These are phyloP conservation scores for Houttuynia cordata DNA, from an alignment of 164 flowering plant genomes.

Conservation along the genomic window DNA sequence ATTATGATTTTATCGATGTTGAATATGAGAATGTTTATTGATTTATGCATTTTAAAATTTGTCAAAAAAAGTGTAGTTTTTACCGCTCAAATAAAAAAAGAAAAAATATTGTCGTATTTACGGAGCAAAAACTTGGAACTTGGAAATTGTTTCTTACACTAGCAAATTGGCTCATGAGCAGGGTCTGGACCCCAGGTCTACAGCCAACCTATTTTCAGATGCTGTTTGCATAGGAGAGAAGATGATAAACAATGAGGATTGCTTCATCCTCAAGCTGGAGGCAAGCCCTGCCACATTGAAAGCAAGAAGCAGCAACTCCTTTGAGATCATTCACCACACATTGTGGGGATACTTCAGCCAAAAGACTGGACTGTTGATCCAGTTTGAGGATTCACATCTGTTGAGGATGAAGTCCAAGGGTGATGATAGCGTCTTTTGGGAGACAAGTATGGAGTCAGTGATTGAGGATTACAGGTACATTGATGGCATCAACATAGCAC, in stretches of 20 bases:
- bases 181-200: conserved; percentile 82
- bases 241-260: conserved; percentile 51
- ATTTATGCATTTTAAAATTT: too few relatives aligned
- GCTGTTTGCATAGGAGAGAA: conserved; percentile 77
- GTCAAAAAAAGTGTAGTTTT: too few relatives aligned
- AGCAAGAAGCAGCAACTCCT: conserved; percentile 45
- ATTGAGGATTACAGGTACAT: conserved; percentile 59
- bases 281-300: conserved; percentile 28
- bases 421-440: conserved; percentile 58
- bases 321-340: conserved; percentile 60
- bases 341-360: conserved; percentile 94
- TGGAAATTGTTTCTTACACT: too few relatives aligned
- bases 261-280: conserved; percentile 71
- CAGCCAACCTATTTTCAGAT: conserved; percentile 60
- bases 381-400: conserved; percentile 72
- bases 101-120: too few relatives aligned
- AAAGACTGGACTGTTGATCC: conserved; percentile 56
- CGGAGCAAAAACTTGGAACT: too few relatives aligned
- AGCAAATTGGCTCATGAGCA: background rate
- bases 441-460: conserved; percentile 57
- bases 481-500: conserved; percentile 71
- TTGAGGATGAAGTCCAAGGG: conserved; percentile 51
- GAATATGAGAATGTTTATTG: too few relatives aligned
- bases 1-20: too few relatives aligned
- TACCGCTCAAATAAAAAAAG: too few relatives aligned